Evolutionary conservation across 164 flowering plant species (phyloP).

Genomic region (Chimonanthus salicifolius): DNA sequence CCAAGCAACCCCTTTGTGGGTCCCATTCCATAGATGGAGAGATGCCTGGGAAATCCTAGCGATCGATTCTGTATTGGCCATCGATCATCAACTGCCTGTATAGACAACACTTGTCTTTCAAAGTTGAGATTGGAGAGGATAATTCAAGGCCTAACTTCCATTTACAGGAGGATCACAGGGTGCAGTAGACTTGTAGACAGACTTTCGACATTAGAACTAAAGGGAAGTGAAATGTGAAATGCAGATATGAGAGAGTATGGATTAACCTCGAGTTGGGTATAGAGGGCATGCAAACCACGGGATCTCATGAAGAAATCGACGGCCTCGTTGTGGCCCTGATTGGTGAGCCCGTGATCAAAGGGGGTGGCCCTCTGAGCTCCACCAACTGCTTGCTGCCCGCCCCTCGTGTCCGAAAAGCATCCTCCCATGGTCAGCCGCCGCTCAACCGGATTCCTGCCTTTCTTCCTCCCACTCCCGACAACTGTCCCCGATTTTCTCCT

Average conservation of each 20-base stretch:
- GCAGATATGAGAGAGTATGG: neutral
- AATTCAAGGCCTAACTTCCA: too few species aligned
- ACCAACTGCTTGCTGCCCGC: constrained; percentile 11
- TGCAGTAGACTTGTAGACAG: too few species aligned
- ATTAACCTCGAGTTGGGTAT: constrained; percentile 77
- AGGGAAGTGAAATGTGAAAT: neutral
- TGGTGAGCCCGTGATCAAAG: neutral
- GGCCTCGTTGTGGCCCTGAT: constrained; percentile 43
- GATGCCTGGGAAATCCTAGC: too few species aligned
- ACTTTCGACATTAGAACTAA: too few species aligned
- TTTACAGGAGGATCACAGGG: too few species aligned
- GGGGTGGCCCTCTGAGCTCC: constrained; percentile 1
- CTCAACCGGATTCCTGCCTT: neutral
- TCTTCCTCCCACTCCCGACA: neutral
- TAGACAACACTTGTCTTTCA: too few species aligned
- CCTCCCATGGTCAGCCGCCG: constrained; percentile 6
- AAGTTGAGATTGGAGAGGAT: too few species aligned
- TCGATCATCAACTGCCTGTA: too few species aligned
- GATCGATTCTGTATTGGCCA: too few species aligned
- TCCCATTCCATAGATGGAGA: too few species aligned
- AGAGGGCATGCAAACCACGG: constrained; percentile 51
- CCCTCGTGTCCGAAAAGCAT: constrained; percentile 9
- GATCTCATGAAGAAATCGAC: constrained; percentile 38
- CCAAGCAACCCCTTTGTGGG: too few species aligned
- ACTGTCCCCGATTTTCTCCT: too few species aligned